phyloP scores from a whole-genome alignment of 106 monocot genomes.

The Allium sativum region DNA sequence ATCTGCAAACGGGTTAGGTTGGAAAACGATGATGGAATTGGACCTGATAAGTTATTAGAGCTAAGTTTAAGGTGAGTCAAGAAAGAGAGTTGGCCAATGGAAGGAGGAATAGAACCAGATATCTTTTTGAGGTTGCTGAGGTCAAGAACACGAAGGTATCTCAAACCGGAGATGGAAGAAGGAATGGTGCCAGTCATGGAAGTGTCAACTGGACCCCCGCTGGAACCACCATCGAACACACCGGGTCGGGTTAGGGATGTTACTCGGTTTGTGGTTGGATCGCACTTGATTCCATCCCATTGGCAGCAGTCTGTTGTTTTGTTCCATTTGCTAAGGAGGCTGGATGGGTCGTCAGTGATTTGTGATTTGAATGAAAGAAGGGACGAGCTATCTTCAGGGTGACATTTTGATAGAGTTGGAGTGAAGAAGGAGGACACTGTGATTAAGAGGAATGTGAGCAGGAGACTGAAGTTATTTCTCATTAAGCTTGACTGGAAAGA shows the following conservation, averaged over 20 bases:
- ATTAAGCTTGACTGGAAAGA: too few relatives aligned
- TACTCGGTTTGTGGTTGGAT: not conserved
- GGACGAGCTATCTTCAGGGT: too few relatives aligned
- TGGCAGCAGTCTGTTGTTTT: conserved; percentile 24
- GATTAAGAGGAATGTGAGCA: too few relatives aligned
- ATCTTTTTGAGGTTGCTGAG: too few relatives aligned
- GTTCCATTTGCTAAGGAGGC: not conserved
- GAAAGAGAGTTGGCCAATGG: conserved; percentile 9
- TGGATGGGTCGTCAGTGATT: too few relatives aligned
- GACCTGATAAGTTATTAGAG: conserved; percentile 25
- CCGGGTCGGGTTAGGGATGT: conserved; percentile 24
- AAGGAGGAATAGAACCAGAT: too few relatives aligned
- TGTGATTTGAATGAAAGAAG: too few relatives aligned
- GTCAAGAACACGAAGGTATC: conserved; percentile 11
- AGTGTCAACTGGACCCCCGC: not conserved
- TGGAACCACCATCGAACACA: conserved; percentile 8
- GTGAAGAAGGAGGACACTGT: too few relatives aligned
- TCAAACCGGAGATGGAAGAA: conserved; percentile 29
- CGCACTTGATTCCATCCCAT: conserved; percentile 34
- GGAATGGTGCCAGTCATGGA: conserved; percentile 24
- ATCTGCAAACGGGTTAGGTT: conserved; percentile 8
- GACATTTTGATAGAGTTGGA: too few relatives aligned
- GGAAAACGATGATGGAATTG: conserved; percentile 27
- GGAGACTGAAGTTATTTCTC: too few relatives aligned
- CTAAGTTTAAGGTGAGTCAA: conserved; percentile 22